Evolutionary conservation across 1,284 basidiomycete genomes (phyloP), one percentile per base, ranked within the genome.

Genomic region (Wallemia ichthyophaga): DNA sequence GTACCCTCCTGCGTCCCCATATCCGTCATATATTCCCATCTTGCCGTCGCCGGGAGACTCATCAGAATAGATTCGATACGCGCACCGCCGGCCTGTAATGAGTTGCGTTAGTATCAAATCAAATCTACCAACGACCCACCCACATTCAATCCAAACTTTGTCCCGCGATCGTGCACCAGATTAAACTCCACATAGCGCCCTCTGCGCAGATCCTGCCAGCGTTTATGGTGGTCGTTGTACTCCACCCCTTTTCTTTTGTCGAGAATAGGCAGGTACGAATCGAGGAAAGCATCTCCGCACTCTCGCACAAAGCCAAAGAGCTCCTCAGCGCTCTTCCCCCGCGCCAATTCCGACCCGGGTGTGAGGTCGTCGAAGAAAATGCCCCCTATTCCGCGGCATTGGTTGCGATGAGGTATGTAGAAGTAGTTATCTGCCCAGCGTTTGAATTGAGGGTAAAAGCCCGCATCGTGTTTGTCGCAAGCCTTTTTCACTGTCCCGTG

Each of bases 341-440:
- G 11, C 11, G 37, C 37, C 3, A 48, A 19, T 19, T 48, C 13
- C 11, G 37, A 48, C 9, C 37, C 37, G n/a, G 37, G 62, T 1
- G 70, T 70, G 17, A 94, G 76, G 69, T 94, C 87, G 70, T 98
- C 92, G 68, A 95, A 94, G 74, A 98, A 98, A 62, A 99, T 75
- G 0, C 94, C 94, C 24, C 94, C 94, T 37, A 99, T 72, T 1
- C 94, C 94, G 25, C 92, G 79, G 1, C 79, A 72, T 72, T 98
- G 92, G 27, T 74, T 72, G n/a, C 92, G 80, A 68, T 98, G 92
- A n/a, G 84, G 76, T 65, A 96, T 82, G 71, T 75, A 82, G 71
- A 99, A 98, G 73, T 99, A 99, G 67, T 86, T 80, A 72, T 98
- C 94, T 73, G 92, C 96, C 88, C 89, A 96, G 64, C 77, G 76